Evolutionary conservation across 371 early-diverging fungal genomes (phyloP), one percentile per base, ranked within the genome.

Genomic region (Entomophthora muscae): DNA sequence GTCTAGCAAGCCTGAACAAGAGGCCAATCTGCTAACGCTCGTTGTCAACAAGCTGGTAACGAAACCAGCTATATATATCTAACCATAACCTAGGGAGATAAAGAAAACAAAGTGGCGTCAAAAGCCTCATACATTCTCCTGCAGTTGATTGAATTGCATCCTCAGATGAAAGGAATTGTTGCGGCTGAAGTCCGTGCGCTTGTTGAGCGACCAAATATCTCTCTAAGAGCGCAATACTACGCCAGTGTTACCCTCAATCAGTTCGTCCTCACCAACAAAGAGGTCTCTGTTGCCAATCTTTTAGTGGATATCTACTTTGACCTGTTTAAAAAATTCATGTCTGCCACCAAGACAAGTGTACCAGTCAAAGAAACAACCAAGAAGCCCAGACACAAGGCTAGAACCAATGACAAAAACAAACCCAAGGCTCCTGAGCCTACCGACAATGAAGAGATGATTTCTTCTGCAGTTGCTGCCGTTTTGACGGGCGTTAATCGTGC

Each of bases 401-500:
- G 52, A 33, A 65, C 57, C 1, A 67, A 76, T 60, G 67, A 71
- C 63, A 66, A 72, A 52, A 69, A 78, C 57, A 72, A 73, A 64
- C 71, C 76, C 54, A 73, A 71, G 26, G 78, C 74, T 2, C 63
- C 65, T 21, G 68, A 67, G 59, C 57, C 66, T 60, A 68, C 74
- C 52, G 72, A 78, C 30, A 73, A 77, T 42, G 86, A 83, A 32
- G 79, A 85, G 22, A 83, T 83, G 56, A 80, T 83, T 64, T 72
- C 84, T 22, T 89, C 89, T 69, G 85, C 93, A 77, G 79, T 95
- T 71, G 86, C 88, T n/a, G 93, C 90, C 2, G 76, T 95, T 28
- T 74, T 97, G 55, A 95, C 95, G 0, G 98, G 98, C 66, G 83
- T 97, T 33, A 93, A 95, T 68, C 90, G 98, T 55, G 92, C 94